Base-by-base conservation (phyloP, 139 green algal species). In the Chlorella sp. region DNA sequence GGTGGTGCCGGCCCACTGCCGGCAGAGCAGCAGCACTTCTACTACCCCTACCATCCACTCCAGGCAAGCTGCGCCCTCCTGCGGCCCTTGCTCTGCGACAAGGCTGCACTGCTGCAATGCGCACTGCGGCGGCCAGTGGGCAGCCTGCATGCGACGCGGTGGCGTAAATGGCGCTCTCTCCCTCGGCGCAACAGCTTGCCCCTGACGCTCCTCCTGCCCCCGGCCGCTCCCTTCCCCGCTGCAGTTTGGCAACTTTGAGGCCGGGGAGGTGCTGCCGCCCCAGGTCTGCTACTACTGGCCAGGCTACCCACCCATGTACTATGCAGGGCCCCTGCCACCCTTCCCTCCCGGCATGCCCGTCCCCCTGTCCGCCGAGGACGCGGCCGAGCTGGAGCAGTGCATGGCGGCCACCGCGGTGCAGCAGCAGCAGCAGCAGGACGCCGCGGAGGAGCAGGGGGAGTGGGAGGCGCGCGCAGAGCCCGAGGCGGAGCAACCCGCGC, bases 271-370 rank as follows among this genome's bases (percentile, higher is more conserved):
- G 25, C 17, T 65, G 69, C 53, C 38, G 0, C 19, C 69, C 11
- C 38, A n/a, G 27, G 38, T 38, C 53, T 75, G 6, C 23, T 36
- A 48, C 35, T 63, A 75, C 51, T 38, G 40, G 23, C 29, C 69
- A 15, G 55, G 33, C 38, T 75, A 43, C 69, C 51, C 40, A 8
- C 51, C 51, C 35, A 42, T 45, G 46, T 53, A 15, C 0, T 61
- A 56, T 31, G 51, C 8, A 3, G 41, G 38, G 6, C 27, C 31
- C 38, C 53, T 75, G 53, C 29, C 53, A 8, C 69, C 69, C 38
- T 75, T 67, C 38, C 69, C 69, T 14, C 69, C 53, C 8, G 69
- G 69, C 69, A 75, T 75, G 69, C 69, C 69, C 1, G 38, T 66
- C 53, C 69, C 69, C 27, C 53, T 75, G 69, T 40, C 69, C 2